phyloP scores from a whole-genome alignment of 495 filamentous ascomycete genomes.

The Hyaloscypha bicolor region DNA sequence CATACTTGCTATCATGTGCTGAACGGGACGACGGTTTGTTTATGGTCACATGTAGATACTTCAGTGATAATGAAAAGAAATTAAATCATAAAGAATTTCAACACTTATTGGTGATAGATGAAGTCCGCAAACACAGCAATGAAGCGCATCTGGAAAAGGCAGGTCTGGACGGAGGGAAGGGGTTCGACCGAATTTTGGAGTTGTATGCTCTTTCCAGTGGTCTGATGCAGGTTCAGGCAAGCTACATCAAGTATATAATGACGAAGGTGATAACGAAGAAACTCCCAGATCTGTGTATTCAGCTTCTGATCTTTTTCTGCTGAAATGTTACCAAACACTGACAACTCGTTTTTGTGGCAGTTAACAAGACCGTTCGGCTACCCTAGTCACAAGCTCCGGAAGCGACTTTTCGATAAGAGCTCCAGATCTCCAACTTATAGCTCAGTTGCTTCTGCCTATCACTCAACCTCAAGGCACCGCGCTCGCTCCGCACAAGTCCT shows the following conservation, averaged over 20 bases:
- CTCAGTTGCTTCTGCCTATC: constrained; percentile 11
- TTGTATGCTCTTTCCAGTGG: not conserved
- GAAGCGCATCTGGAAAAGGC: not conserved
- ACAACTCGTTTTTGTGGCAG: no score
- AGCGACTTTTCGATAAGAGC: constrained; percentile 32
- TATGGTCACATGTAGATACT: constrained; percentile 5
- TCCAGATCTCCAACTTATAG: constrained; percentile 20
- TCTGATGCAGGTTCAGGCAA: not conserved
- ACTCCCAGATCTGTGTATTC: no score
- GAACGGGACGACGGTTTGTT: not conserved
- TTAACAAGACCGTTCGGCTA: not conserved
- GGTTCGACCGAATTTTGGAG: not conserved
- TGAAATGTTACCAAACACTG: no score
- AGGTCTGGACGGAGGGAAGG: not conserved
- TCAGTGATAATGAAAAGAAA: not conserved
- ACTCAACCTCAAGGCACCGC: not conserved
- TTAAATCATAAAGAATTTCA: not conserved
- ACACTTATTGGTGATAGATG: not conserved
- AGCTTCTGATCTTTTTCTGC: no score
- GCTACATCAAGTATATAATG: no score
- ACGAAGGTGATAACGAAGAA: no score
- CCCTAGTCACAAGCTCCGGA: not conserved
- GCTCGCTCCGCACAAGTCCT: constrained; percentile 24
- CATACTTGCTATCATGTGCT: constrained; percentile 18
- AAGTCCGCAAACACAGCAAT: not conserved